Conservation (phyloP, 192 early-diverging fungal species). For the Podila minutissima region DNA sequence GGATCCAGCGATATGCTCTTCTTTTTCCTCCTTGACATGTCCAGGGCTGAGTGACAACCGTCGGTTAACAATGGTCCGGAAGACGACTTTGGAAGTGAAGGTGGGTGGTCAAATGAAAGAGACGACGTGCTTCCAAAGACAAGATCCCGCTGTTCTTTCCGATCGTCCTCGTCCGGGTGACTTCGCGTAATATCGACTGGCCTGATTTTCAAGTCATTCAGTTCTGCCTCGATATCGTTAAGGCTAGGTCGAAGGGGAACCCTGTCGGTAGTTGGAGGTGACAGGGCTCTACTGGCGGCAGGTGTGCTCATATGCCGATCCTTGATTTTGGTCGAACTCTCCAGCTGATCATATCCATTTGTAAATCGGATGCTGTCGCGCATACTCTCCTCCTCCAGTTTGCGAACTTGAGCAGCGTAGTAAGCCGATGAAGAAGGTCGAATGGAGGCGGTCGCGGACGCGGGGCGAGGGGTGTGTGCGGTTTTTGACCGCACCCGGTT, state of each 20-base stretch:
- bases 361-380: slow-evolving; percentile 44
- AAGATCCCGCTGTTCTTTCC: slow-evolving; percentile 28
- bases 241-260: slow-evolving; percentile 12
- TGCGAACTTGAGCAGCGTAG: slow-evolving; percentile 41
- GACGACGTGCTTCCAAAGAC: slow-evolving; percentile 24
- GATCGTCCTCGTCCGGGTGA: slow-evolving; percentile 7
- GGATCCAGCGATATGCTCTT: slow-evolving; percentile 51
- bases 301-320: slow-evolving; percentile 47
- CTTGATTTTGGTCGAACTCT: slow-evolving; percentile 9
- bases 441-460: slow-evolving; percentile 32
- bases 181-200: slow-evolving; percentile 3
- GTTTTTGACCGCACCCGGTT: slow-evolving; percentile 44
- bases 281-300: not conserved
- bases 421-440: slow-evolving; percentile 32
- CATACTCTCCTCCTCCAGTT: slow-evolving; percentile 47
- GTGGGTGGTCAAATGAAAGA: slow-evolving; percentile 14
- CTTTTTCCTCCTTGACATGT: slow-evolving; percentile 28
- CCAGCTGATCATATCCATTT: slow-evolving; percentile 25
- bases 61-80: slow-evolving; percentile 23
- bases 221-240: slow-evolving; percentile 10
- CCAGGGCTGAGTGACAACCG: slow-evolving; percentile 5
- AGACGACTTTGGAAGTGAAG: slow-evolving; percentile 17
- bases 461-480: slow-evolving; percentile 18
- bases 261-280: slow-evolving; percentile 2
- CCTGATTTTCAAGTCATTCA: slow-evolving; percentile 18